Conservation (phyloP, 331 rosid genomes). For the Phaseolus coccineus region DNA sequence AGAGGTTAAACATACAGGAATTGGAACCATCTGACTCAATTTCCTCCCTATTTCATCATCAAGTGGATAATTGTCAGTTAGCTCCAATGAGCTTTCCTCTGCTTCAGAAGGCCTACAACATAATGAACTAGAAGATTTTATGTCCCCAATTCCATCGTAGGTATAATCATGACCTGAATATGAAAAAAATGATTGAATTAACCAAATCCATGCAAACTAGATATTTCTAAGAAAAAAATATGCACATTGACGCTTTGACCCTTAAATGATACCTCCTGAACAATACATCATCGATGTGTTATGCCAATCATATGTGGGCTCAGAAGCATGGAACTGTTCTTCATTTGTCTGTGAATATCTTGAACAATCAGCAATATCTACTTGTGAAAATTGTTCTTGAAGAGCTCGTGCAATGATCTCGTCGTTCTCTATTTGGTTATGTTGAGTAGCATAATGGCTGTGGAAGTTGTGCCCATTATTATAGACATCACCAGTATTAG, state of each 20-base stretch:
- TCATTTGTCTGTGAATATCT: conserved; percentile 54
- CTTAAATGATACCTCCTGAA: conserved; percentile 53
- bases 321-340: conserved; percentile 55
- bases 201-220: conserved; percentile 24
- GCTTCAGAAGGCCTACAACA: conserved; percentile 64
- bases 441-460: conserved; percentile 57
- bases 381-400: conserved; percentile 76
- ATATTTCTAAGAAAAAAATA: conserved; percentile 22
- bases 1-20: conserved; percentile 67
- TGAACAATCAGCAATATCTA: conserved; percentile 61
- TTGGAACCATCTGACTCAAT: conserved; percentile 68
- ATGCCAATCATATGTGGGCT: conserved; percentile 61
- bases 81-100: conserved; percentile 51
- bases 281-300: conserved; percentile 56
- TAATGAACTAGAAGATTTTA: conserved; percentile 65
- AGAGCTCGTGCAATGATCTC: conserved; percentile 79
- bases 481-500: conserved; percentile 52
- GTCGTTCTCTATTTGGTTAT: conserved; percentile 72
- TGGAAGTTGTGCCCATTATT: conserved; percentile 55
- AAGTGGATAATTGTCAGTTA: conserved; percentile 52
- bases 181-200: conserved; percentile 32
- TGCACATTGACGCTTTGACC: conserved; percentile 22
- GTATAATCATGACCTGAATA: conserved; percentile 54
- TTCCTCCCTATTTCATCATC: conserved; percentile 68
- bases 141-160: conserved; percentile 50